A percentile compares a stretch with the other conserved stretches of the same genome.
Evolutionary conservation across 2,329 filamentous ascomycete species (phyloP).

Genomic region (Taxawa tesnikishii): DNA sequence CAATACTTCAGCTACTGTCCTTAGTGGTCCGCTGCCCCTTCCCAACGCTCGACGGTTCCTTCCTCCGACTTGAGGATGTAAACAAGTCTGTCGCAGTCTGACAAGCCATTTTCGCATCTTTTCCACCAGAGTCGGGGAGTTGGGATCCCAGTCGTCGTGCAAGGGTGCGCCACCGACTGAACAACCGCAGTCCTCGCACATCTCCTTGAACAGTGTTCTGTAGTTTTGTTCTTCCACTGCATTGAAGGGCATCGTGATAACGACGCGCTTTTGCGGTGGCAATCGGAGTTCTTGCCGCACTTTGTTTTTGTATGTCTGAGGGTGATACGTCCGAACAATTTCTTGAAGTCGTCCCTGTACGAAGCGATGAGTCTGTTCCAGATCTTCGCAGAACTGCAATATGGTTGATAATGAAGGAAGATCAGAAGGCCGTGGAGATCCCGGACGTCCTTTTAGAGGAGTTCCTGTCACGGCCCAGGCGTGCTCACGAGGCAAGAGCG

Average conservation of each 20-base stretch:
- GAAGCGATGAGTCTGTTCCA: conserved; percentile 54
- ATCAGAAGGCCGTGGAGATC: conserved; percentile 72
- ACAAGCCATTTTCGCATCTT: conserved; percentile 71
- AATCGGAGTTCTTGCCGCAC: conserved; percentile 68
- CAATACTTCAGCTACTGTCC: conserved; percentile 76
- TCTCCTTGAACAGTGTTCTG: conserved; percentile 58
- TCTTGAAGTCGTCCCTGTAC: conserved; percentile 42
- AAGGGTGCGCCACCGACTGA: conserved; percentile 51
- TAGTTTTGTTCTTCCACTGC: conserved; percentile 89
- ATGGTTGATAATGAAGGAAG: conserved; percentile 71
- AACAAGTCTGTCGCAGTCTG: conserved; percentile 65
- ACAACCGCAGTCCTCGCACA: conserved; percentile 59
- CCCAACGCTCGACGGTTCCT: conserved; percentile 54
- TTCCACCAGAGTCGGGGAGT: conserved; percentile 45
- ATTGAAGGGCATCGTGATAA: conserved; percentile 83
- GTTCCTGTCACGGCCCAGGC: conserved; percentile 91
- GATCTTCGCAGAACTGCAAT: conserved; percentile 47
- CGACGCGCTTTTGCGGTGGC: conserved; percentile 71
- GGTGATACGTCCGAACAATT: conserved; percentile 59
- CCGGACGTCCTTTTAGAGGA: conserved; percentile 62
- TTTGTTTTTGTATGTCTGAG: conserved; percentile 74
- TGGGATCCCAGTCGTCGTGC: conserved; percentile 50
- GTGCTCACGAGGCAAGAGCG: conserved; percentile 68
- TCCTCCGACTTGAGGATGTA: conserved; percentile 72
- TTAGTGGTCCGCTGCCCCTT: conserved; percentile 49